Evolutionary conservation across 805 yeast species (phyloP).

Genomic region (Pichia deserticola): DNA sequence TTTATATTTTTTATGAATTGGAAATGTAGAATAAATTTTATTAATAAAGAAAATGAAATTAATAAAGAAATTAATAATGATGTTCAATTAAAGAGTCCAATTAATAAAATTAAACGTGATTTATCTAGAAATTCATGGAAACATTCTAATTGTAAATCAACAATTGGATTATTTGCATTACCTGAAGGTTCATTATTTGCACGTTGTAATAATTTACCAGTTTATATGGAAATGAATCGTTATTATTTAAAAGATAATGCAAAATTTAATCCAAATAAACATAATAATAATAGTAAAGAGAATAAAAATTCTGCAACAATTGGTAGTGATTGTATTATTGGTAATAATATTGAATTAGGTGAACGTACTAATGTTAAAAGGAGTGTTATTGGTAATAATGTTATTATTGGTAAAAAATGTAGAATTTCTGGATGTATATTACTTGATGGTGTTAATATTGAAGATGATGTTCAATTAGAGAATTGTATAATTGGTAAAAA

Average conservation of each 20-base stretch:
- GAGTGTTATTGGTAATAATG: slow-evolving; percentile 67
- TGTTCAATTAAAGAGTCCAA: slow-evolving; percentile 34
- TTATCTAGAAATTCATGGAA: slow-evolving; percentile 90
- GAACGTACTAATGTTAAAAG: slow-evolving; percentile 84
- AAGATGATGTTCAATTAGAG: slow-evolving; percentile 72
- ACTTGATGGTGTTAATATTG: slow-evolving; percentile 61
- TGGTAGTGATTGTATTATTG: slow-evolving; percentile 83
- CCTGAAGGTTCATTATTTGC: slow-evolving; percentile 67
- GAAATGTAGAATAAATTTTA: slow-evolving; percentile 30
- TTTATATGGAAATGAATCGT: slow-evolving; percentile 87
- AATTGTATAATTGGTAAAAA: slow-evolving; percentile 78
- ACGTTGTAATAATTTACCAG: slow-evolving; percentile 70
- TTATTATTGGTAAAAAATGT: slow-evolving; percentile 78
- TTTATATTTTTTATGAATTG: slow-evolving; percentile 60
- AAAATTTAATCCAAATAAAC: slow-evolving; percentile 19
- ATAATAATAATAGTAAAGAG: slow-evolving; percentile 29
- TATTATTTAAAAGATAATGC: slow-evolving; percentile 63
- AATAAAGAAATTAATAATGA: slow-evolving; percentile 1
- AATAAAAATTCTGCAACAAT: slow-evolving; percentile 52
- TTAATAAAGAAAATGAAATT: not conserved
- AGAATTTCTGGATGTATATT: slow-evolving; percentile 82
- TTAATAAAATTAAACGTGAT: slow-evolving; percentile 71
- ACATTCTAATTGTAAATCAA: slow-evolving; percentile 51
- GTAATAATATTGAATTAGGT: slow-evolving; percentile 56
- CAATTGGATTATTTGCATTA: slow-evolving; percentile 61